Evolutionary conservation across 192 early-diverging fungal genomes (phyloP), one percentile per base, ranked within the genome.

Genomic region (Ambispora gerdemannii): DNA sequence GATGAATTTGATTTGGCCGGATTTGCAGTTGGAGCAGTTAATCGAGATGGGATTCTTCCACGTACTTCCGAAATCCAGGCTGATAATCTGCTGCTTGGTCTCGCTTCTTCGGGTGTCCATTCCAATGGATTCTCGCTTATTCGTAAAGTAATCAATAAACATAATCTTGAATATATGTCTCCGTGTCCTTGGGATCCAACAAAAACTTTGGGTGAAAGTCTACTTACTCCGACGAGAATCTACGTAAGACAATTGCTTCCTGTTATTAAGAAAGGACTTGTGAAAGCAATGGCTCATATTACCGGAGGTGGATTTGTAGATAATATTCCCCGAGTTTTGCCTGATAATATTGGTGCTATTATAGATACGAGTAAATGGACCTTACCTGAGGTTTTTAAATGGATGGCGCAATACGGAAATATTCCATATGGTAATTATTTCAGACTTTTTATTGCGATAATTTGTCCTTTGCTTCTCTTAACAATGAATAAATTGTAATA

Each of bases 51-150:
- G 74, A 87, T 99, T 19, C 84, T 99, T 32, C 97, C 97, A 20
- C 84, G 89, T 34, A 80, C 93, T 75, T 82, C 87, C 63, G 72
- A 84, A 4, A 92, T 99, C 63, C 74, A 80, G 51, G 76, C 86
- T 11, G 93, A 88, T 33, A 96, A 99, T 76, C 81, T 94, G 55
- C 74, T 99, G 25, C 77, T 99, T 15, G 97, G 95, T 30, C 80
- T 99, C 32, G 80, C 92, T 50, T 97, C 95, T n/a, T 97, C 95
- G 13, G 97, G 97, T 61, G 83, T 97, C 25, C 97, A 99, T 77
- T 97, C 96, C 15, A 99, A 99, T 71, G 97, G 97, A n/a, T 99
- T 92, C 87, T 97, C 95, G 31, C 84, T 99, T 63, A 93, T 99
- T 59, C 91, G 97, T 70, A 91, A 95, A 78, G 86, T 94, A 53